These are phyloP conservation scores for Malus asiatica DNA, from an alignment of 306 rosid species.

Conservation along the genomic window DNA sequence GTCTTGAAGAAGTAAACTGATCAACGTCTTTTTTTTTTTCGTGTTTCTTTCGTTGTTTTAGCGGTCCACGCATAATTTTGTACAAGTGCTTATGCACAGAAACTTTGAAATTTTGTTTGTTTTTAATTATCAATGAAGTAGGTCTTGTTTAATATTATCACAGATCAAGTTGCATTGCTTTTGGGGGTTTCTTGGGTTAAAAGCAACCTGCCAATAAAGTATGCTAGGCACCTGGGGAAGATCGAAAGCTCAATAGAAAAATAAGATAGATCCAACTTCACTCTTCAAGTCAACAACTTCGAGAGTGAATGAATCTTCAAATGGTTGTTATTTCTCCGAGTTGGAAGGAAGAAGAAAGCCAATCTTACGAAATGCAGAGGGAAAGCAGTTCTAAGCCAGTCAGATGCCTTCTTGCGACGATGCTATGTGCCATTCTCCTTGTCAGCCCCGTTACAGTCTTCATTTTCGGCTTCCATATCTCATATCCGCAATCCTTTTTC, in stretches of 20 bases:
- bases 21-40: not conserved
- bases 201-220: not conserved
- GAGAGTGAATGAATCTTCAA: not conserved
- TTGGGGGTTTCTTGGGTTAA: not conserved
- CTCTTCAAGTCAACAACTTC: not conserved
- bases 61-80: not conserved
- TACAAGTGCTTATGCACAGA: not conserved
- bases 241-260: not conserved
- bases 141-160: conserved; percentile 1
- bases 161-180: not conserved
- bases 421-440: conserved; percentile 9
- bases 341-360: not conserved
- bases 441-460: conserved; percentile 8
- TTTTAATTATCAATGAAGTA: not conserved
- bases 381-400: not conserved
- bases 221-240: not conserved
- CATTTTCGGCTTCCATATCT: not conserved
- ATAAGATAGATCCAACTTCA: not conserved
- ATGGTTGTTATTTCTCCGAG: not conserved
- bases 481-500: not conserved
- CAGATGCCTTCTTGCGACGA: conserved; percentile 3
- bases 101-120: not conserved
- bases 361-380: not conserved
- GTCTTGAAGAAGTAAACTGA: not conserved
- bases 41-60: not conserved